Percentiles rank a stretch among this genome's conserved stretches.
Conservation (phyloP, 345 rosid species). For the Ceriops decandra region DNA sequence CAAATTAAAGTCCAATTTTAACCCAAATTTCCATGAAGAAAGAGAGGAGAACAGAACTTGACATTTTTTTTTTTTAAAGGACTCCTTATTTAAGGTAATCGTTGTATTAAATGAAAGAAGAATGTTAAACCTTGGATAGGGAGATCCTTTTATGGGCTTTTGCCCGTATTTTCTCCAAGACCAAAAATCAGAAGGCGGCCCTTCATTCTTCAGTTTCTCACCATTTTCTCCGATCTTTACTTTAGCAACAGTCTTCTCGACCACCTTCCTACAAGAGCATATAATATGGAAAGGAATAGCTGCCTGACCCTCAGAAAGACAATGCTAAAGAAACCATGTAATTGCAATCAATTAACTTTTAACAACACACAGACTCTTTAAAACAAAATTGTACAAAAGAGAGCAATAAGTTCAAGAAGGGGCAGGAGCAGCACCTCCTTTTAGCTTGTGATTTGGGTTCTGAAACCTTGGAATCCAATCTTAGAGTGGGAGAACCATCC, state of each 20-base stretch:
- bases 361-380: background rate
- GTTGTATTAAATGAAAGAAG: background rate
- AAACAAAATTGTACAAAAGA: background rate
- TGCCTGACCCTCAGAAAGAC: background rate
- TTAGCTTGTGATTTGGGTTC: slow-evolving; percentile 39
- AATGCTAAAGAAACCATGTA: background rate
- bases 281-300: background rate
- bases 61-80: too few species aligned
- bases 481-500: slow-evolving; percentile 35
- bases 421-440: slow-evolving; percentile 38
- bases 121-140: slow-evolving; percentile 47
- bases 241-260: slow-evolving; percentile 52
- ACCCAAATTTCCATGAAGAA: too few species aligned
- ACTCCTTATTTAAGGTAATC: background rate
- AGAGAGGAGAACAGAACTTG: too few species aligned
- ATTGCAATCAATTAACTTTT: background rate
- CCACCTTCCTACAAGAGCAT: slow-evolving; percentile 43
- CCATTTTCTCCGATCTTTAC: slow-evolving; percentile 46
- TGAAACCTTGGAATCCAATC: slow-evolving; percentile 32
- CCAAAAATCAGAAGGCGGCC: slow-evolving; percentile 68
- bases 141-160: slow-evolving; percentile 71
- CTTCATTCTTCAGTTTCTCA: slow-evolving; percentile 56
- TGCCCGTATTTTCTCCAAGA: slow-evolving; percentile 81
- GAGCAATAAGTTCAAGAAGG: background rate
- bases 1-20: too few species aligned